A percentile compares a stretch with the other conserved stretches of the same genome.
These are phyloP conservation scores for Hydrangea macrophylla DNA, from an alignment of 148 eudicot genomes.

Conservation along the genomic window DNA sequence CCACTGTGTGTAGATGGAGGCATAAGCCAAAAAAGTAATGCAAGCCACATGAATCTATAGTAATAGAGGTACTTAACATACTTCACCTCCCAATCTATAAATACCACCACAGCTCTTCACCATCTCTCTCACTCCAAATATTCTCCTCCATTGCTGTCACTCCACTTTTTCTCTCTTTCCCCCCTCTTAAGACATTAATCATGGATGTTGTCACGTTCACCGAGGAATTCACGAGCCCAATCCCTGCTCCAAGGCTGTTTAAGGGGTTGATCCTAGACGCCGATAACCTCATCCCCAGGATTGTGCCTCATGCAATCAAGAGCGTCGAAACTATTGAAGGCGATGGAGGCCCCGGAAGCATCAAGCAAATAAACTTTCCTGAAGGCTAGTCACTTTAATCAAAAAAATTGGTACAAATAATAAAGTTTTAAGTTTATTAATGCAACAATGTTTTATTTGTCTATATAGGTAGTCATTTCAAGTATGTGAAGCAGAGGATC, in stretches of 20 bases:
- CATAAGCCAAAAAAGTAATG: not conserved
- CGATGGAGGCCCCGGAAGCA: slow-evolving; percentile 28
- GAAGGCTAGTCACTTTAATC: slow-evolving; percentile 23
- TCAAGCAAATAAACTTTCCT: slow-evolving; percentile 23
- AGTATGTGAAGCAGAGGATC: slow-evolving; percentile 5
- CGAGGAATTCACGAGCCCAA: slow-evolving; percentile 13
- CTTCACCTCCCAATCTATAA: not conserved
- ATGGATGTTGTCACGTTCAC: slow-evolving; percentile 24
- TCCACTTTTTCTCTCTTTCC: not conserved
- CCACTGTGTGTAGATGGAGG: not conserved
- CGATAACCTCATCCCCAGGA: slow-evolving; percentile 23
- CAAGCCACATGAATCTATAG: not conserved
- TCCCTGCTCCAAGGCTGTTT: slow-evolving; percentile 22
- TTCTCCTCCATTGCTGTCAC: slow-evolving; percentile 5
- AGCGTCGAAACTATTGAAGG: slow-evolving; percentile 27
- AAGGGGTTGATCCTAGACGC: slow-evolving; percentile 31
- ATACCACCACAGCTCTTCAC: not conserved
- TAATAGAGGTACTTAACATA: not conserved
- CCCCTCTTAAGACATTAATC: not conserved
- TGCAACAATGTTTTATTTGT: too few relatives aligned
- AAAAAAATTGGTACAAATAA: too few relatives aligned
- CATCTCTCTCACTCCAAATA: not conserved
- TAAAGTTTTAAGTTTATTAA: too few relatives aligned
- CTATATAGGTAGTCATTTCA: slow-evolving; percentile 13
- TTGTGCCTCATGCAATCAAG: slow-evolving; percentile 23